phyloP scores from a whole-genome alignment of 2,329 filamentous ascomycete species.

The Phyllosticta citrichinensis region DNA sequence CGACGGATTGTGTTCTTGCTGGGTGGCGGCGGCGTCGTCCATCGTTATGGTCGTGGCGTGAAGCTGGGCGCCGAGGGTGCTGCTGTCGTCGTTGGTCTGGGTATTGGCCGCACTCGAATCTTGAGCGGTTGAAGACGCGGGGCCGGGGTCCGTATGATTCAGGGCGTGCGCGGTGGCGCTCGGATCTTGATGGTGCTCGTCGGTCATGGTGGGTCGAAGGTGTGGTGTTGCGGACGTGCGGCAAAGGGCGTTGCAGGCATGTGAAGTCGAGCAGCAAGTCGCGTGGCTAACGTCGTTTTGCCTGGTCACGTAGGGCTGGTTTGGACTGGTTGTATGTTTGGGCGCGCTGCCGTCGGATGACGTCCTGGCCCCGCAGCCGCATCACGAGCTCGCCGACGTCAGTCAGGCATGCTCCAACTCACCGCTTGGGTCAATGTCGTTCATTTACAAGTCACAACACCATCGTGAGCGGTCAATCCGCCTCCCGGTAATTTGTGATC shows the following conservation, averaged over 20 bases:
- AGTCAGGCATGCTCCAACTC: not conserved
- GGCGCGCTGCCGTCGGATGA: not conserved
- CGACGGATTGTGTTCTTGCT: not conserved
- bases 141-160: not conserved
- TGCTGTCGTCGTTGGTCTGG: not conserved
- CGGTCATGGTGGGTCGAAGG: not conserved
- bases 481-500: not conserved
- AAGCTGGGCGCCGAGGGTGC: not conserved
- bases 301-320: not conserved
- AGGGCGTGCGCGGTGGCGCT: not conserved
- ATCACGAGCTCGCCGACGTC: not conserved
- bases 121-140: not conserved
- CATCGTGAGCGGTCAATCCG: not conserved
- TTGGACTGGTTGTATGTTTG: not conserved
- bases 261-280: not conserved
- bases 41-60: not conserved
- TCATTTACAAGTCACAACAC: not conserved
- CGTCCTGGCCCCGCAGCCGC: not conserved
- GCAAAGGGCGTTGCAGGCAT: not conserved
- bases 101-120: not conserved
- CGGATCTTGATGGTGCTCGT: not conserved
- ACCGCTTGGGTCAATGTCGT: not conserved
- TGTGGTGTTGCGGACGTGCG: not conserved
- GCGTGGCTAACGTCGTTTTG: not conserved
- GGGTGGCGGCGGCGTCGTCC: conserved; percentile 2